Evolutionary conservation across 495 filamentous ascomycete species (phyloP).

Genomic region (Daldinia bambusicola): DNA sequence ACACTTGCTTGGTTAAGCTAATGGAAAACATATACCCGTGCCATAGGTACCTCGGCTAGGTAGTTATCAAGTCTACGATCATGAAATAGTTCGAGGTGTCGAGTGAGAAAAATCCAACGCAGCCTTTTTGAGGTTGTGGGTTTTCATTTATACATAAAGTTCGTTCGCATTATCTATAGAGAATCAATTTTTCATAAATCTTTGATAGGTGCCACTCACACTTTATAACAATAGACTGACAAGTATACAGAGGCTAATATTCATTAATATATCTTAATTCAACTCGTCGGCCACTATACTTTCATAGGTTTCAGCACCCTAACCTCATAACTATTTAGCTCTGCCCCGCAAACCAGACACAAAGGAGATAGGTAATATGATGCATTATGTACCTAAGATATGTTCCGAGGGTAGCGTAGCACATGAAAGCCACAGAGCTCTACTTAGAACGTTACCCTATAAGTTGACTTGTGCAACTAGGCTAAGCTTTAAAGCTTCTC

Average conservation of each 20-base stretch:
- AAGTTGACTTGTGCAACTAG: neutral
- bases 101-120: neutral
- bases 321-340: no score
- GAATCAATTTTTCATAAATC: neutral
- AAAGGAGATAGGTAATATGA: no score
- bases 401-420: neutral
- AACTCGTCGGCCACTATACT: no score
- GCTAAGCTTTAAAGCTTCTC: neutral
- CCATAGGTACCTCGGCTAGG: no score
- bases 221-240: neutral
- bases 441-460: neutral
- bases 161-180: neutral
- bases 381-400: no score
- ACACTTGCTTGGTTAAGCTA: constrained; percentile 42
- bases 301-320: no score
- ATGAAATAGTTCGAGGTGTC: neutral
- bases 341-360: no score
- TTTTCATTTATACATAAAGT: neutral
- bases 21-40: neutral
- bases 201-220: no score
- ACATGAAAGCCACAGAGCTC: neutral
- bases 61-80: neutral
- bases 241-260: no score
- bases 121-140: neutral
- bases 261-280: no score